Conservation (phyloP, 208 protist genomes). For the Crithidia brevicula region DNA sequence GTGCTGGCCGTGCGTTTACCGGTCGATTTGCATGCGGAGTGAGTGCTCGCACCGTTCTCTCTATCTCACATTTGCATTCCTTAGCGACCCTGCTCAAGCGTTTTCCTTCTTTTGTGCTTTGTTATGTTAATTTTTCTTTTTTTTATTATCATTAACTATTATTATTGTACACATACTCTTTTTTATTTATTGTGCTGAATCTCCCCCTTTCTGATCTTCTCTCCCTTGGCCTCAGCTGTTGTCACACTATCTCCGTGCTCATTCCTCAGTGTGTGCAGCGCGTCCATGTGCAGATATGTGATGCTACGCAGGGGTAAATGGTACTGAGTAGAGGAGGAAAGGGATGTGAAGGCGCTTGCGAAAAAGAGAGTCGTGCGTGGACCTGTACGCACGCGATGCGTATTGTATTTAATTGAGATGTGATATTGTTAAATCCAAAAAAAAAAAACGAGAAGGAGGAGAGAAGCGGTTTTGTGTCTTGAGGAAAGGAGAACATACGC, state of each 20-base stretch:
- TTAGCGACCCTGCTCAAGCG: not conserved
- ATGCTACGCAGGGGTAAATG: too few relatives aligned
- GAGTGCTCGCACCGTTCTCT: not conserved
- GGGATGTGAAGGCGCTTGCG: not conserved
- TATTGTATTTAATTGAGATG: slow-evolving; percentile 13
- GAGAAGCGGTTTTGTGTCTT: too few relatives aligned
- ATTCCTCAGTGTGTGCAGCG: too few relatives aligned
- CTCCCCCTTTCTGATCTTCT: too few relatives aligned
- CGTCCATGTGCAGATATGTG: too few relatives aligned
- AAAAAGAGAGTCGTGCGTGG: slow-evolving; percentile 8
- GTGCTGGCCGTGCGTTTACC: not conserved
- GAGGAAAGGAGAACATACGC: not conserved
- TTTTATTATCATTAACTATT: slow-evolving; percentile 9
- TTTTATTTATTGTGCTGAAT: too few relatives aligned
- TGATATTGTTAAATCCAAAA: not conserved
- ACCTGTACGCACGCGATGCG: not conserved
- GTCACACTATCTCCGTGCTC: too few relatives aligned
- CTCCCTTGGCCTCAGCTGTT: too few relatives aligned
- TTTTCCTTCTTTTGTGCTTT: slow-evolving; percentile 14
- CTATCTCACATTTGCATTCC: slow-evolving; percentile 9
- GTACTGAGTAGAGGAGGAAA: not conserved
- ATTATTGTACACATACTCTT: slow-evolving; percentile 21
- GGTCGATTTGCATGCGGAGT: not conserved
- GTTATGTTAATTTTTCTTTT: slow-evolving; percentile 21
- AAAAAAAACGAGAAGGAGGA: not conserved